Conservation (phyloP, 2,329 filamentous ascomycete species). For the Bretziella fagacearum region DNA sequence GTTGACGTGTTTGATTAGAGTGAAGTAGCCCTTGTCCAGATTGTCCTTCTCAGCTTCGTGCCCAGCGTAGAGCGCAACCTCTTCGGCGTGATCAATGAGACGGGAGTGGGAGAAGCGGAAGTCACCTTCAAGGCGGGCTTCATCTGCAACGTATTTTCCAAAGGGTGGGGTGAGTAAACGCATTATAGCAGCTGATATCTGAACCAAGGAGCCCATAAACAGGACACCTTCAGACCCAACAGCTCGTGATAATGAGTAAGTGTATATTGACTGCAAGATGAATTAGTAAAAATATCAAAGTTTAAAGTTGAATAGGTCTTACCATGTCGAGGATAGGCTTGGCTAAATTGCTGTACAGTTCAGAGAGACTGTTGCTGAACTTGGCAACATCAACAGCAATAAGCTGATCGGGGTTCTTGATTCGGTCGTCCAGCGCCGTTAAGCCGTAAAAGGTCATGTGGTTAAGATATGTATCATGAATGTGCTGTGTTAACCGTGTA, state of each 20-base stretch:
- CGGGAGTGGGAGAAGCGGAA: slow-evolving; percentile 91
- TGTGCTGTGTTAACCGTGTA: slow-evolving; percentile 79
- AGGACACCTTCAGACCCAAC: slow-evolving; percentile 95
- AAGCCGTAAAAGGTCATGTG: slow-evolving; percentile 97
- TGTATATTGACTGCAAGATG: slow-evolving; percentile 56
- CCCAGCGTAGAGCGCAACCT: slow-evolving; percentile 79
- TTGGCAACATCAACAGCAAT: slow-evolving; percentile 94
- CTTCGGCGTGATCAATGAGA: slow-evolving; percentile 89
- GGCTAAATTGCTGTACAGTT: slow-evolving; percentile 89
- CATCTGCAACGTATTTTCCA: slow-evolving; percentile 92
- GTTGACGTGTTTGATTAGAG: slow-evolving; percentile 97
- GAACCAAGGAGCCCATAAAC: slow-evolving; percentile 86
- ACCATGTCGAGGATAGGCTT: slow-evolving; percentile 91
- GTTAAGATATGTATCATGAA: slow-evolving; percentile 92
- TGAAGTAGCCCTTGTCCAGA: slow-evolving; percentile 96
- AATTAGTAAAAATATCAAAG: slow-evolving; percentile 17
- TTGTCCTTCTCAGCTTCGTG: slow-evolving; percentile 93
- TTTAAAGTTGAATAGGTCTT: slow-evolving; percentile 15
- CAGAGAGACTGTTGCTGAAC: slow-evolving; percentile 87
- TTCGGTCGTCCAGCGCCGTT: slow-evolving; percentile 84
- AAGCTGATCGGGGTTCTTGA: slow-evolving; percentile 96
- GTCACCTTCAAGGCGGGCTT: slow-evolving; percentile 84
- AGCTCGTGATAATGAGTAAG: slow-evolving; percentile 78
- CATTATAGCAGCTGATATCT: slow-evolving; percentile 86
- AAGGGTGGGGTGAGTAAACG: slow-evolving; percentile 88